Evolutionary conservation across 371 early-diverging fungal species (phyloP).

Genomic region (Spraguea lophii): DNA sequence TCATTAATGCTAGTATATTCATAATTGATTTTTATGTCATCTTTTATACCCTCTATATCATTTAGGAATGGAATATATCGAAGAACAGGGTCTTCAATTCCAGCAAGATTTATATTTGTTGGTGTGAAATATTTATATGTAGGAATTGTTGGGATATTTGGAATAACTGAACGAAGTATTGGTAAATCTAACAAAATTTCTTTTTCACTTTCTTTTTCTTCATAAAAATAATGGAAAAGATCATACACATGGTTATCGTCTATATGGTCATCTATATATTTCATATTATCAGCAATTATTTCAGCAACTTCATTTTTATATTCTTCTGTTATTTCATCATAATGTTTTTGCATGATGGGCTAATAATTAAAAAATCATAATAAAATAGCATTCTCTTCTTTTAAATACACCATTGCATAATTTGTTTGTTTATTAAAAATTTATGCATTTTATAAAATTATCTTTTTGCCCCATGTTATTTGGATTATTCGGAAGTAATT

Average conservation of each 20-base stretch:
- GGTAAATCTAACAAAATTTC: too few relatives aligned
- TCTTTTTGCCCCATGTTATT: slow-evolving; percentile 24
- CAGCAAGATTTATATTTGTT: slow-evolving; percentile 9
- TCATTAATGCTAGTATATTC: slow-evolving; percentile 10
- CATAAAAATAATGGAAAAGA: too few relatives aligned
- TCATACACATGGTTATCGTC: too few relatives aligned
- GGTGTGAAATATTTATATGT: slow-evolving; percentile 7
- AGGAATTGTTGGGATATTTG: slow-evolving; percentile 10
- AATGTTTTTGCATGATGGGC: background rate
- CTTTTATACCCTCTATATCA: background rate
- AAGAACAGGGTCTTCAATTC: slow-evolving; percentile 23
- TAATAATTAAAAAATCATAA: background rate
- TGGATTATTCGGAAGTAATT: slow-evolving; percentile 16
- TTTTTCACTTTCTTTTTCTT: too few relatives aligned
- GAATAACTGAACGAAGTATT: too few relatives aligned
- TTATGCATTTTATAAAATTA: background rate
- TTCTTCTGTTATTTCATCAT: background rate
- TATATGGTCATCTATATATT: background rate
- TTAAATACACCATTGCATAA: background rate
- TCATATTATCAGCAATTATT: background rate
- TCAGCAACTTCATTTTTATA: background rate
- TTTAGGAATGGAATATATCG: slow-evolving; percentile 21
- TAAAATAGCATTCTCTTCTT: background rate
- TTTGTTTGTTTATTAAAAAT: background rate
- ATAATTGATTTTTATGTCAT: slow-evolving; percentile 7